Conservation (phyloP, 306 rosid species). For the Gastrolobium bilobum region DNA sequence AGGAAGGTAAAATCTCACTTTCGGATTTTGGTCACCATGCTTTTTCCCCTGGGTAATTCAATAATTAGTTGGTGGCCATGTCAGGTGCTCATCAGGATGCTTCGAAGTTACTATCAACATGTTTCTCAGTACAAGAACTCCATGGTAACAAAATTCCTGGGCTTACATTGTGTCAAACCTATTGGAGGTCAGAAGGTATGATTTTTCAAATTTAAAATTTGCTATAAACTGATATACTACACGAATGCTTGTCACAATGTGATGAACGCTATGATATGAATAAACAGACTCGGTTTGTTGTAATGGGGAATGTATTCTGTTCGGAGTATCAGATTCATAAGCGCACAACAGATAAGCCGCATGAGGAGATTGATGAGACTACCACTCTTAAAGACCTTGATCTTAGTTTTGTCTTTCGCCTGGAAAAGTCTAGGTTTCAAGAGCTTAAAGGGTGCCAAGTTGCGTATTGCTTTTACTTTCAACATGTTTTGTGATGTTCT, state of each 20-base stretch:
- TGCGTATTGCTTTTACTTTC: not conserved
- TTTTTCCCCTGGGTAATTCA: constrained; percentile 40
- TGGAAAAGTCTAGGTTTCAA: constrained; percentile 65
- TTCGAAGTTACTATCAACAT: constrained; percentile 61
- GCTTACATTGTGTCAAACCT: constrained; percentile 70
- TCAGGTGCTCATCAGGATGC: constrained; percentile 73
- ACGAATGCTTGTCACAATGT: constrained; percentile 15
- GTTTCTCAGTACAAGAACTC: constrained; percentile 64
- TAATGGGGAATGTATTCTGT: constrained; percentile 68
- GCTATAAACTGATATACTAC: constrained; percentile 8
- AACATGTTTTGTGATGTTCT: constrained; percentile 14
- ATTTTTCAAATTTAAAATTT: not conserved
- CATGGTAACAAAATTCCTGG: constrained; percentile 62
- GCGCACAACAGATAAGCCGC: constrained; percentile 59
- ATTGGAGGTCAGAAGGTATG: constrained; percentile 66
- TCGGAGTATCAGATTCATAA: constrained; percentile 66
- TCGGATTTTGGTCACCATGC: constrained; percentile 39
- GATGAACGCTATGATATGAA: constrained; percentile 27
- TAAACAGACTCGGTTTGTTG: constrained; percentile 61
- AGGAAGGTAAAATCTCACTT: constrained; percentile 40
- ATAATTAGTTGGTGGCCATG: constrained; percentile 46
- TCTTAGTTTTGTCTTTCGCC: constrained; percentile 62
- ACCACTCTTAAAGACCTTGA: constrained; percentile 71
- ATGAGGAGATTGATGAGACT: constrained; percentile 61
- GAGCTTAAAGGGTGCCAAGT: constrained; percentile 56